Base-by-base conservation (phyloP, 345 rosid genomes). In the Nephelium lappaceum region DNA sequence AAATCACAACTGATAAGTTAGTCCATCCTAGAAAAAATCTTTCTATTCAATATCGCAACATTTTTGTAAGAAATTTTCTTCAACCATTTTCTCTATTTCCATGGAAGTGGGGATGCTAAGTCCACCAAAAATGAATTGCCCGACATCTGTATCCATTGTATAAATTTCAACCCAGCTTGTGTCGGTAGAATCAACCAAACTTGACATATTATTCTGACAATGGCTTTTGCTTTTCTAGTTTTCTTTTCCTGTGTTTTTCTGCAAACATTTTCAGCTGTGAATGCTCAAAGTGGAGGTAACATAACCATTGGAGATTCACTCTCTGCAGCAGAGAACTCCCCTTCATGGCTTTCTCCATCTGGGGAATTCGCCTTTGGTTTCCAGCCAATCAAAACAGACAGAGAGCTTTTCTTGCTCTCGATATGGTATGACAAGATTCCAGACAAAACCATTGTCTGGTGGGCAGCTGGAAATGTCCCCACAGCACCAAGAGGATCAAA, bases 281-380 rank as follows among this genome's bases (percentile, higher is more conserved):
- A 60, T 57, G 61, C 74, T 68, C 80, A 77, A 41, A 60, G 4
- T 70, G 45, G 27, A 25, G n/a, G 61, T 14, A 43, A 60, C 23
- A 27, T 77, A 36, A 14, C 36, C 27, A n/a, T n/a, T 6, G 47
- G 75, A 41, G 55, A 36, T 19, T 38, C 55, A 27, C 57, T 79
- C 42, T 43, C 67, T 23, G 81, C 81, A 6, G 5, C 21, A 14
- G 45, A 55, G 9, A 21, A 65, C 23, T 24, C 77, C 45, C 1
- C 41, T 55, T 74, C 71, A 42, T 81, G 84, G 82, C 80, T 72
- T n/a, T 84, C 87, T 58, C 83, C 83, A 74, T 85, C 81, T 0
- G 76, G 80, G 14, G 78, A 84, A 11, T 84, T 84, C 11, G 86
- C 86, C 10, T 80, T 80, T 21, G 86, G 86, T 47, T 83, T 83